phyloP scores from a whole-genome alignment of 768 basidiomycete species.

The Kwoniella pini region DNA sequence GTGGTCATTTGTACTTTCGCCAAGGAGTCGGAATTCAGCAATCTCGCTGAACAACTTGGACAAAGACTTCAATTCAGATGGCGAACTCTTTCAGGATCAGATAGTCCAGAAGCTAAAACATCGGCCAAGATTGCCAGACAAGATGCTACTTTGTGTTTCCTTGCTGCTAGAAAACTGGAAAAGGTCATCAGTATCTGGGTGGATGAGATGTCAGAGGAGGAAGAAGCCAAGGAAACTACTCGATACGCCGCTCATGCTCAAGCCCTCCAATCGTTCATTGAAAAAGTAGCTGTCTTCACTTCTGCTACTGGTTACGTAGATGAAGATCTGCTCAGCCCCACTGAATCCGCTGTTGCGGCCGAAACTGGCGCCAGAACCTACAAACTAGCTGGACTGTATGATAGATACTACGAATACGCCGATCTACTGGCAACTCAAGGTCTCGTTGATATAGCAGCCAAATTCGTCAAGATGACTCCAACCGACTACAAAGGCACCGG shows the following conservation, averaged over 20 bases:
- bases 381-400: conserved; percentile 83
- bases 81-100: conserved; percentile 60
- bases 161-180: conserved; percentile 86
- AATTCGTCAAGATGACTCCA: conserved; percentile 78
- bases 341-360: conserved; percentile 56
- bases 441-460: conserved; percentile 75
- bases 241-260: conserved; percentile 59
- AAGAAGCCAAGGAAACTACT: conserved; percentile 59
- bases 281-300: conserved; percentile 94
- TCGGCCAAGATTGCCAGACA: conserved; percentile 64
- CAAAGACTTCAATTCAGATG: conserved; percentile 84
- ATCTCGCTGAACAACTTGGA: conserved; percentile 89
- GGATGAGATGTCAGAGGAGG: conserved; percentile 86
- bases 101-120: conserved; percentile 54
- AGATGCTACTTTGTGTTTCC: conserved; percentile 88
- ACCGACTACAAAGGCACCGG: conserved; percentile 69
- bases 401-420: conserved; percentile 93
- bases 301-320: conserved; percentile 63
- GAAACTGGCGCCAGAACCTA: conserved; percentile 65
- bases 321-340: conserved; percentile 62
- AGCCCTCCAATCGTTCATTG: conserved; percentile 88
- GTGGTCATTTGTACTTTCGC: conserved; percentile 96
- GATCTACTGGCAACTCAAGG: conserved; percentile 88
- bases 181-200: conserved; percentile 86
- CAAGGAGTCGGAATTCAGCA: conserved; percentile 74